Conservation (phyloP, 352 stramenopile genomes). For the Phytophthora tubulina region DNA sequence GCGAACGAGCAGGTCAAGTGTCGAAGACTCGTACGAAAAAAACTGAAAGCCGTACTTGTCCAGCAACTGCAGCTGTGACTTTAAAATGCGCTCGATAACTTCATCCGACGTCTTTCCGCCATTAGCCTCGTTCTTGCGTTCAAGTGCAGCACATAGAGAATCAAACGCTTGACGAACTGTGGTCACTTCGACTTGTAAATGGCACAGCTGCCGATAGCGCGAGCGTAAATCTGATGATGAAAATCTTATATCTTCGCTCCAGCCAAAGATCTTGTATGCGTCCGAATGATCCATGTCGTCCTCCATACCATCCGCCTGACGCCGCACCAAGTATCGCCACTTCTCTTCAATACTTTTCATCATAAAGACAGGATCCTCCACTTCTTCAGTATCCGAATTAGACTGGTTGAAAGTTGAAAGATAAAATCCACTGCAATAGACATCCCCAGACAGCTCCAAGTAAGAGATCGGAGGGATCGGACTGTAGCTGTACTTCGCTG, state of each 20-base stretch:
- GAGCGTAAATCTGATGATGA: constrained; percentile 60
- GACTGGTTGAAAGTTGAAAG: constrained; percentile 73
- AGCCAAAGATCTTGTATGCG: constrained; percentile 78
- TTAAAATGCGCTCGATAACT: constrained; percentile 77
- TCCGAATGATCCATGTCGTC: constrained; percentile 55
- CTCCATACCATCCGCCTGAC: constrained; percentile 54
- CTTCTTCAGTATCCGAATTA: constrained; percentile 61
- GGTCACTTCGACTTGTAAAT: constrained; percentile 50
- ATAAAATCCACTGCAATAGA: constrained; percentile 83
- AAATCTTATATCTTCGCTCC: constrained; percentile 56
- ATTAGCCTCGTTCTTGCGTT: constrained; percentile 60
- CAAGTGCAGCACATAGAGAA: constrained; percentile 56
- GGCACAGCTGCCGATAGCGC: constrained; percentile 74
- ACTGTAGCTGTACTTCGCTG: constrained; percentile 66
- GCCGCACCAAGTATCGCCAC: constrained; percentile 65
- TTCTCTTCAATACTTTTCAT: constrained; percentile 87
- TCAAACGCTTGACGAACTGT: constrained; percentile 74
- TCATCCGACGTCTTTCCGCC: constrained; percentile 70
- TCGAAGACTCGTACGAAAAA: constrained; percentile 79
- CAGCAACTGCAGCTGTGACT: constrained; percentile 69
- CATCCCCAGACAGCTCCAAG: constrained; percentile 72
- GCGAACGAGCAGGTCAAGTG: constrained; percentile 64
- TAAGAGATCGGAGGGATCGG: constrained; percentile 78
- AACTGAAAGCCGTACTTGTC: constrained; percentile 84
- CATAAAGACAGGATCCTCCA: constrained; percentile 79